phyloP scores from a whole-genome alignment of 805 yeast genomes.

The Teunomyces stri region DNA sequence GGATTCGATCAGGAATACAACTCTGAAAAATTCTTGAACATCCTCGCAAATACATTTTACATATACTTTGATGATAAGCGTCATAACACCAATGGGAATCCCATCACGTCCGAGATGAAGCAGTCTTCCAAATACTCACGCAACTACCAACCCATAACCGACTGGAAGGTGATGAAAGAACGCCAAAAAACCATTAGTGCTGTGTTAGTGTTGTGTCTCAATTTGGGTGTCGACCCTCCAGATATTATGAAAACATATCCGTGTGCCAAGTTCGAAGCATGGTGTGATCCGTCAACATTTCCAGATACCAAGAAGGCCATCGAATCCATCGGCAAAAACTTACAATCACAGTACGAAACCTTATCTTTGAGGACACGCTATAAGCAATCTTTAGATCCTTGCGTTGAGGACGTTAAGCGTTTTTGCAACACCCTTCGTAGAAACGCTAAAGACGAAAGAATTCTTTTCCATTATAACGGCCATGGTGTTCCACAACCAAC shows the following conservation, averaged over 20 bases:
- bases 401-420: conserved; percentile 91
- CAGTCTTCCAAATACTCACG: conserved; percentile 35
- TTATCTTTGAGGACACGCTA: conserved; percentile 83
- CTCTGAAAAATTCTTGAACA: conserved; percentile 52
- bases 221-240: conserved; percentile 96
- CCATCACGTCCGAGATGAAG: conserved; percentile 57
- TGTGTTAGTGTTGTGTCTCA: conserved; percentile 84
- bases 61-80: conserved; percentile 90
- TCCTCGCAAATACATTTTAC: conserved; percentile 66
- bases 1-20: conserved; percentile 64
- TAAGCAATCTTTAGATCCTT: conserved; percentile 89
- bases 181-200: conserved; percentile 92
- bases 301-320: conserved; percentile 87
- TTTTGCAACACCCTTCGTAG: conserved; percentile 86
- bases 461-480: conserved; percentile 92
- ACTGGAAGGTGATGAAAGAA: conserved; percentile 90
- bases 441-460: conserved; percentile 89
- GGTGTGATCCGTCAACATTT: conserved; percentile 84
- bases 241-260: conserved; percentile 92
- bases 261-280: conserved; percentile 86
- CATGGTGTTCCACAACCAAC: conserved; percentile 99
- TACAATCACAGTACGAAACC: conserved; percentile 88
- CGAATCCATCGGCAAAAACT: conserved; percentile 82
- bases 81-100: conserved; percentile 86
- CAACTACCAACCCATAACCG: conserved; percentile 69